phyloP scores from a whole-genome alignment of 345 rosid species.

The Salix viminalis region DNA sequence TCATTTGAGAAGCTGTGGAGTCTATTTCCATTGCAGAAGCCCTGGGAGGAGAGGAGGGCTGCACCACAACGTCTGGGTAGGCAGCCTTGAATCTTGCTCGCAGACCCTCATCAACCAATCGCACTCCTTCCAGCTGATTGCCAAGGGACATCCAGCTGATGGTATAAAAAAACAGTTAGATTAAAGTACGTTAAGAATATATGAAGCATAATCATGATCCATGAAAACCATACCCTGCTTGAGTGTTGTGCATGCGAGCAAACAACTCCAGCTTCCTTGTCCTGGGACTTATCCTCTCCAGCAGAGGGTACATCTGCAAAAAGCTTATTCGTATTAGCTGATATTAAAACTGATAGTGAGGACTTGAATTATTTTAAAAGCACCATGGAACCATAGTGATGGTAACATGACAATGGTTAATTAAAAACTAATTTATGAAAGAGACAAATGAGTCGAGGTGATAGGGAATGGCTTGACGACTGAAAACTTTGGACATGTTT shows the following conservation, averaged over 20 bases:
- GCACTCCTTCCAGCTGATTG: conserved; percentile 80
- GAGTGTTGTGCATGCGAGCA: conserved; percentile 99
- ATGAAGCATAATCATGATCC: background rate
- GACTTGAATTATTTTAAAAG: background rate
- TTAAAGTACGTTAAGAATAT: background rate
- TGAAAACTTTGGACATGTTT: background rate
- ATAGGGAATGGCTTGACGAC: background rate
- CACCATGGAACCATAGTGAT: background rate
- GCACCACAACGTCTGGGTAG: conserved; percentile 76
- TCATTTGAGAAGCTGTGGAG: conserved; percentile 31
- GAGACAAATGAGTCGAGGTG: background rate
- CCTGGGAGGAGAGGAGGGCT: conserved; percentile 84
- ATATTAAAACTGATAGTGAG: background rate
- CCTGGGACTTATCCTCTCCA: conserved; percentile 95
- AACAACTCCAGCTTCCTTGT: conserved; percentile 91
- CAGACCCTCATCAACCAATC: conserved; percentile 88
- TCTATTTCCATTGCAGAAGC: conserved; percentile 78
- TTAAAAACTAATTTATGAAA: background rate
- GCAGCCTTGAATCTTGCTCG: conserved; percentile 94
- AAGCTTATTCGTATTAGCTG: background rate
- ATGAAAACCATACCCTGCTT: conserved; percentile 64
- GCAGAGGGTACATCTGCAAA: conserved; percentile 90
- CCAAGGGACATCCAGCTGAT: conserved; percentile 94
- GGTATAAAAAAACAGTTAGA: background rate
- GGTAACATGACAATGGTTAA: background rate